Evolutionary conservation across 306 rosid species (phyloP).

Genomic region (Citrullus mucosospermus): DNA sequence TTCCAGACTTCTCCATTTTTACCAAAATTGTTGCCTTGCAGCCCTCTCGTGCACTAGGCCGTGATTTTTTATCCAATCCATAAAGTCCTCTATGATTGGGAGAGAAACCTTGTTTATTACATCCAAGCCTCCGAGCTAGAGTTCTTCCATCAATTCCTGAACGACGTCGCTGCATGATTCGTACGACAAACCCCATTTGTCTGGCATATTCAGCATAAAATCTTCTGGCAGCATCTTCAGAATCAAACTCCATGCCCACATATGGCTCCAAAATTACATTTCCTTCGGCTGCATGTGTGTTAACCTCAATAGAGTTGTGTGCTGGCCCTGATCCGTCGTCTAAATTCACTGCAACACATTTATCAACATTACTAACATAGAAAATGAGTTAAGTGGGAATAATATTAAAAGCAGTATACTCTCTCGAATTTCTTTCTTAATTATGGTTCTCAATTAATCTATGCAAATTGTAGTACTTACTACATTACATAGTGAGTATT

Average conservation of each 20-base stretch:
- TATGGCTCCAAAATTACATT: conserved; percentile 44
- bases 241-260: conserved; percentile 84
- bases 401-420: background rate
- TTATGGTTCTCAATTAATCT: background rate
- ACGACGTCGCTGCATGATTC: conserved; percentile 83
- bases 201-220: conserved; percentile 70
- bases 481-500: background rate
- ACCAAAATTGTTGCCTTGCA: conserved; percentile 88
- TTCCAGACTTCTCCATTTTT: conserved; percentile 81
- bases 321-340: conserved; percentile 34
- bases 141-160: conserved; percentile 82
- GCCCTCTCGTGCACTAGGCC: conserved; percentile 90
- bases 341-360: conserved; percentile 38
- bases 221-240: conserved; percentile 67
- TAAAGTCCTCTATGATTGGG: conserved; percentile 41
- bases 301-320: conserved; percentile 28
- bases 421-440: background rate
- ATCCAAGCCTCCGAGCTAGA: conserved; percentile 91
- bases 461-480: background rate
- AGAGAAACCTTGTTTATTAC: conserved; percentile 89
- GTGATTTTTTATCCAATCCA: conserved; percentile 56
- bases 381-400: background rate
- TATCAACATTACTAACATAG: background rate
- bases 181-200: conserved; percentile 58
- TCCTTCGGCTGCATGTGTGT: conserved; percentile 32